Conservation (phyloP, 148 eudicot genomes). For the Dysphania ambrosioides region DNA sequence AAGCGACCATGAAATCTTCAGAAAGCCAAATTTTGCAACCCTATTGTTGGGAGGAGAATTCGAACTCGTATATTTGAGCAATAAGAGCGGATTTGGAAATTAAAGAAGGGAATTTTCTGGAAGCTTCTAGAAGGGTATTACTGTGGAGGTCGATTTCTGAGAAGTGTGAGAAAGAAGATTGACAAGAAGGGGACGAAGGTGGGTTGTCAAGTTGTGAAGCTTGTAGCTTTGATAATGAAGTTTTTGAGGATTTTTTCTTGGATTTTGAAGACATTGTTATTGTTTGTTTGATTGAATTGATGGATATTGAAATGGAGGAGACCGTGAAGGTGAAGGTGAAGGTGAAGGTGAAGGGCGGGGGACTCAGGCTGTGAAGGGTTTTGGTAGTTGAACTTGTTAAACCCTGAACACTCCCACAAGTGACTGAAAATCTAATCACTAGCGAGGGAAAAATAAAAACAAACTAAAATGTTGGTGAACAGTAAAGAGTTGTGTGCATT, state of each 20-base stretch:
- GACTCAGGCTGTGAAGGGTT: too few species aligned
- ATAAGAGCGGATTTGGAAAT: constrained; percentile 47
- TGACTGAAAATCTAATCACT: too few species aligned
- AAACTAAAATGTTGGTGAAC: too few species aligned
- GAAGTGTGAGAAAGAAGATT: constrained; percentile 13
- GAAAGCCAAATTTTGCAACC: constrained; percentile 82
- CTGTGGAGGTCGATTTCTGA: constrained; percentile 37
- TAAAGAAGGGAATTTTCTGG: constrained; percentile 56
- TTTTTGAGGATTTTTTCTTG: constrained; percentile 39
- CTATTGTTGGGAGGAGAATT: constrained; percentile 33
- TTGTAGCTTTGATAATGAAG: constrained; percentile 28
- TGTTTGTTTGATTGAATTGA: too few species aligned
- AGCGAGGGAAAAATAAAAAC: too few species aligned
- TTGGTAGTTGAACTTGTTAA: too few species aligned
- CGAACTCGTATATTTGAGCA: constrained; percentile 41
- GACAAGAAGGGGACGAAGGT: constrained; percentile 27
- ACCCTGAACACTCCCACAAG: too few species aligned
- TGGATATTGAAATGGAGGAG: too few species aligned
- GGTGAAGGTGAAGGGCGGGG: too few species aligned
- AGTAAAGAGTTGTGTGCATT: too few species aligned
- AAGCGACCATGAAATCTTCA: constrained; percentile 57
- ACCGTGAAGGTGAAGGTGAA: too few species aligned
- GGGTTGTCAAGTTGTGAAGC: constrained; percentile 27
- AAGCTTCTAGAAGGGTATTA: constrained; percentile 49
- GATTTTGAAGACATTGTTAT: constrained; percentile 60